Evolutionary conservation across 106 monocot genomes (phyloP).

Genomic region (Acorus gramineus): DNA sequence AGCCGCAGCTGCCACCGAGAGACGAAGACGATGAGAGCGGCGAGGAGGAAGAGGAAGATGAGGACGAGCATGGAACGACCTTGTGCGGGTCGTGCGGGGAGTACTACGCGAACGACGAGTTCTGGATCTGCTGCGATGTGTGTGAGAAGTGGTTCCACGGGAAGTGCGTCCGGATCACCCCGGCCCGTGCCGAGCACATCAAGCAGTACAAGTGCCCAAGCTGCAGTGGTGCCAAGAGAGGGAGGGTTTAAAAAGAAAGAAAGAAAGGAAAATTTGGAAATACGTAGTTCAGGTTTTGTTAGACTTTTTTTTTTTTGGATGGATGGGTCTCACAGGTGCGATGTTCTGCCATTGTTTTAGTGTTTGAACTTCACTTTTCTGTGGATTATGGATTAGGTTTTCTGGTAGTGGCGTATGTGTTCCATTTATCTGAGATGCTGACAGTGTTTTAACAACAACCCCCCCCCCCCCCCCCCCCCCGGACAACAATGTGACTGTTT

Average conservation of each 20-base stretch:
- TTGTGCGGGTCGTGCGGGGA: slow-evolving; percentile 72
- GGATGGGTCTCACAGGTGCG: too few species aligned
- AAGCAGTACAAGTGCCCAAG: slow-evolving; percentile 95
- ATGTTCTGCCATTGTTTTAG: too few species aligned
- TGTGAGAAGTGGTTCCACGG: slow-evolving; percentile 95
- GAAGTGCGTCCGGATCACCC: slow-evolving; percentile 76
- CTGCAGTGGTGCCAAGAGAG: slow-evolving; percentile 64
- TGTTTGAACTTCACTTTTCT: too few species aligned
- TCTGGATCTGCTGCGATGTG: slow-evolving; percentile 90
- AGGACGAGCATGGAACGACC: slow-evolving; percentile 70
- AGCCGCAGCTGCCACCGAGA: slow-evolving; percentile 24
- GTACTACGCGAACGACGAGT: slow-evolving; percentile 63
- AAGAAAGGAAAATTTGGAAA: neutral
- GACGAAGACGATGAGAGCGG: slow-evolving; percentile 38
- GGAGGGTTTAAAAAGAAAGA: slow-evolving; percentile 26
- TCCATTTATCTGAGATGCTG: too few species aligned
- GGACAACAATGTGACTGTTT: too few species aligned
- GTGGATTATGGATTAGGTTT: too few species aligned
- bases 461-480: too few species aligned
- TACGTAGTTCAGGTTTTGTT: neutral
- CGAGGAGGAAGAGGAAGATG: slow-evolving; percentile 47
- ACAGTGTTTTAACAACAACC: too few species aligned
- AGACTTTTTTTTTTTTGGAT: too few species aligned
- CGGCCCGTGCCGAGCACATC: slow-evolving; percentile 79
- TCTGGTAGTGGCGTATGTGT: too few species aligned